Evolutionary conservation across 371 early-diverging fungal species (phyloP).

Genomic region (Dipsacomyces acuminosporus): DNA sequence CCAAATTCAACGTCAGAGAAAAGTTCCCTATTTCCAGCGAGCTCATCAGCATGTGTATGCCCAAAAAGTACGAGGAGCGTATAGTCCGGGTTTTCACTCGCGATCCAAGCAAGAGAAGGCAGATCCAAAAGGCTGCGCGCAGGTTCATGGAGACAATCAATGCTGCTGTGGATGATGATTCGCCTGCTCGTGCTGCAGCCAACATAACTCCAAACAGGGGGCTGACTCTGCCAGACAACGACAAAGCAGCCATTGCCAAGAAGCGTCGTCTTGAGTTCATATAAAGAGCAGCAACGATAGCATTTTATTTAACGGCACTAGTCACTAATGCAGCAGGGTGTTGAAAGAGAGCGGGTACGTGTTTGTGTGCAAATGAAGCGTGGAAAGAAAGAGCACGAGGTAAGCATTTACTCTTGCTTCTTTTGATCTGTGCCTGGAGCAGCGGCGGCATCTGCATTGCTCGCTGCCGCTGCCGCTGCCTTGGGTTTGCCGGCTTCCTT

Average conservation of each 20-base stretch:
- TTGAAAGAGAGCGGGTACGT: too few relatives aligned
- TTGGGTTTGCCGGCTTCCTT: constrained; percentile 34
- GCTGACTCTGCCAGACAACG: constrained; percentile 26
- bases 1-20: constrained; percentile 56
- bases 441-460: constrained; percentile 1
- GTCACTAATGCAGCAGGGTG: too few relatives aligned
- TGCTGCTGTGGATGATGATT: neutral
- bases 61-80: constrained; percentile 38
- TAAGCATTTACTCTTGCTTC: constrained; percentile 27
- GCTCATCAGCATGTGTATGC: constrained; percentile 56
- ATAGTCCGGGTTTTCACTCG: constrained; percentile 55
- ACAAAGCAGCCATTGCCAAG: constrained; percentile 5
- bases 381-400: too few relatives aligned
- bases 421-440: constrained; percentile 16
- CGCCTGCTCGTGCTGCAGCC: constrained; percentile 11
- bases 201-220: constrained; percentile 38
- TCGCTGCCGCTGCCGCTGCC: neutral
- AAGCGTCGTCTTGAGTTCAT: constrained; percentile 30
- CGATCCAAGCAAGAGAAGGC: constrained; percentile 54
- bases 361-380: too few relatives aligned
- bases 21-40: constrained; percentile 65
- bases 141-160: constrained; percentile 37
- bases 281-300: too few relatives aligned
- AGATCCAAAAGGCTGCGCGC: constrained; percentile 59
- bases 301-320: too few relatives aligned